These are phyloP conservation scores for Xylaria digitata DNA, from an alignment of 2,329 filamentous ascomycete species.

Conservation along the genomic window DNA sequence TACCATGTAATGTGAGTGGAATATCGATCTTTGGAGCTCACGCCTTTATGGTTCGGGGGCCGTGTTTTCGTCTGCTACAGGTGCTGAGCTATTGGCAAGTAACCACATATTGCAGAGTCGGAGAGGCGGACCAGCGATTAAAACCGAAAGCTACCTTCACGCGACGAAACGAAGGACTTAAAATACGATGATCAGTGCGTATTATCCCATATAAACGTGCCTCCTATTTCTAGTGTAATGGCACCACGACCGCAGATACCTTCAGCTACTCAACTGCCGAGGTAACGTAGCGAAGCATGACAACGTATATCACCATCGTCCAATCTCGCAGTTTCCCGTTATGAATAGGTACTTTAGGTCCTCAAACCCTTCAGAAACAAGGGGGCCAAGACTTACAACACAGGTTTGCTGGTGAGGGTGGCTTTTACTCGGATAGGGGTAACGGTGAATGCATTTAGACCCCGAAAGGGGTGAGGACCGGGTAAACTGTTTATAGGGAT, in stretches of 20 bases:
- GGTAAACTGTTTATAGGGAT: slow-evolving; percentile 9
- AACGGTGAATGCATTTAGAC: neutral
- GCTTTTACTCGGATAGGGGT: slow-evolving; percentile 17
- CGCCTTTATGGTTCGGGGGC: neutral
- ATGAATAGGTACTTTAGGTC: slow-evolving; percentile 13
- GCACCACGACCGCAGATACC: slow-evolving; percentile 2
- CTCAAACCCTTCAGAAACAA: slow-evolving; percentile 40
- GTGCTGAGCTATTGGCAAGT: slow-evolving; percentile 4
- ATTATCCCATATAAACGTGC: neutral
- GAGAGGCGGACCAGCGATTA: neutral
- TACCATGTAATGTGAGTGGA: neutral
- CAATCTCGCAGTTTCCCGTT: slow-evolving; percentile 22
- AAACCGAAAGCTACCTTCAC: slow-evolving; percentile 1
- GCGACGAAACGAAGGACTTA: neutral
- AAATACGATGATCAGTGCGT: slow-evolving; percentile 10
- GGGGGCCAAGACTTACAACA: slow-evolving; percentile 15
- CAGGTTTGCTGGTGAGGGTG: slow-evolving; percentile 15
- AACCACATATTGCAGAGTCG: neutral
- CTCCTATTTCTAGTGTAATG: neutral
- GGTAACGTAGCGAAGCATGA: slow-evolving; percentile 7
- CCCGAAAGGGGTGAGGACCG: slow-evolving; percentile 3
- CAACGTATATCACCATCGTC: slow-evolving; percentile 22
- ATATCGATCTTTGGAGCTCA: neutral
- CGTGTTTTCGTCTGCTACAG: neutral
- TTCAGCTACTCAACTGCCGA: slow-evolving; percentile 5